Evolutionary conservation across 2,329 filamentous ascomycete genomes (phyloP).

Genomic region (Ceratocystis eucalypticola): DNA sequence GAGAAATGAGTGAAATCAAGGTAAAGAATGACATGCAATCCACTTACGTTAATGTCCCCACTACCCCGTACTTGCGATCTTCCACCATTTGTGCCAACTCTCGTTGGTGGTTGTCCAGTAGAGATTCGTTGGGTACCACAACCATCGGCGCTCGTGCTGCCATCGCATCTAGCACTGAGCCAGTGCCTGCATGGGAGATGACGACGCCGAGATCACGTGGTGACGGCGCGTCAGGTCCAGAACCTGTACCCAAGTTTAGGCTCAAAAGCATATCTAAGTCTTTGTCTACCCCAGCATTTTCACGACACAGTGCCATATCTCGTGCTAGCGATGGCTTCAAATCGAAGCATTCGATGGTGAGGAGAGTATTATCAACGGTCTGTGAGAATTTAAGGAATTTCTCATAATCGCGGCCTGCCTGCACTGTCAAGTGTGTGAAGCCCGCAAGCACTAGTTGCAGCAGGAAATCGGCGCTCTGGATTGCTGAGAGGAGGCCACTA

Average conservation of each 20-base stretch:
- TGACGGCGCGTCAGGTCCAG: conserved; percentile 28
- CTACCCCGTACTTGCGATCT: conserved; percentile 24
- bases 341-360: conserved; percentile 24
- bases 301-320: conserved; percentile 16
- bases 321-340: conserved; percentile 11
- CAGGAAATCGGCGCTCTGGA: conserved; percentile 51
- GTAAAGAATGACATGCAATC: not conserved
- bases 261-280: not conserved
- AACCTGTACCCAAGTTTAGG: not conserved
- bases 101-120: conserved; percentile 82
- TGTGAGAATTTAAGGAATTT: conserved; percentile 32
- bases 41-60: conserved; percentile 13
- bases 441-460: conserved; percentile 40
- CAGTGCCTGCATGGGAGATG: conserved; percentile 83
- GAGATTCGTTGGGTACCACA: conserved; percentile 69
- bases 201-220: conserved; percentile 51
- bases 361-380: conserved; percentile 22
- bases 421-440: conserved; percentile 62
- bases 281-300: not conserved
- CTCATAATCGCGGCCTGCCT: conserved; percentile 61
- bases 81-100: conserved; percentile 68
- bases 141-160: conserved; percentile 63
- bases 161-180: conserved; percentile 74
- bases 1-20: not conserved
- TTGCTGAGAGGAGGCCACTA: conserved; percentile 51